Evolutionary conservation across 2,329 filamentous ascomycete genomes (phyloP), one percentile per base, ranked within the genome.

Genomic region (Pseudopyricularia javanii): DNA sequence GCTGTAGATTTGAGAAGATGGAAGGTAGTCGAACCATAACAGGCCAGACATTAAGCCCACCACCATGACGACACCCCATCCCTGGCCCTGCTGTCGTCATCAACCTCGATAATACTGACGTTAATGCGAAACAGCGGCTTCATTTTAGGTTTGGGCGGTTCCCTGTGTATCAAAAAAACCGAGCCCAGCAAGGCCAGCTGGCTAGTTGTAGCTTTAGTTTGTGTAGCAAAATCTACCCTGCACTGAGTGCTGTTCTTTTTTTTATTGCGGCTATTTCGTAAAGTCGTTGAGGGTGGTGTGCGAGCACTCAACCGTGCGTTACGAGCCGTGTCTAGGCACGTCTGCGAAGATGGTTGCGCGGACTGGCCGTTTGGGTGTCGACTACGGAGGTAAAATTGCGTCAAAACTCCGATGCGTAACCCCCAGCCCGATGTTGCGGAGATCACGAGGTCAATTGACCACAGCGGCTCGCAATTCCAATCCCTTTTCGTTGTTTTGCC

Each of bases 1-100:
- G 34, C 59, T 54, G 47, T 57, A 52, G 50, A 45, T 17, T 5
- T 20, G 33, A 15, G 15, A 17, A 22, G 17, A n/a, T 6, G 20
- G 40, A 12, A 45, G 40, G 11, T 22, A 24, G 20, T 20, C 40
- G 12, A 45, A 14, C 40, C 24, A 35, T 22, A 20, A 22, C 40
- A 6, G 40, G 12, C n/a, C n/a, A n/a, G n/a, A n/a, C n/a, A 20
- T 45, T 45, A 11, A 7, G 7, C n/a, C 17, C 17, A 20, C 14
- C 17, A 12, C 11, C 9, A 45, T 20, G 8, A 43, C n/a, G 11
- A 43, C n/a, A 43, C 37, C 7, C 35, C 37, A 20, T 17, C 37
- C 17, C 20, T 20, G 8, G 7, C 14, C 20, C n/a, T 43, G 20
- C 37, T 22, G 20, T 43, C 37, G 37, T 43, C 20, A 15, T 45